Base-by-base conservation (phyloP, 345 rosid genomes). In the Laguncularia racemosa region DNA sequence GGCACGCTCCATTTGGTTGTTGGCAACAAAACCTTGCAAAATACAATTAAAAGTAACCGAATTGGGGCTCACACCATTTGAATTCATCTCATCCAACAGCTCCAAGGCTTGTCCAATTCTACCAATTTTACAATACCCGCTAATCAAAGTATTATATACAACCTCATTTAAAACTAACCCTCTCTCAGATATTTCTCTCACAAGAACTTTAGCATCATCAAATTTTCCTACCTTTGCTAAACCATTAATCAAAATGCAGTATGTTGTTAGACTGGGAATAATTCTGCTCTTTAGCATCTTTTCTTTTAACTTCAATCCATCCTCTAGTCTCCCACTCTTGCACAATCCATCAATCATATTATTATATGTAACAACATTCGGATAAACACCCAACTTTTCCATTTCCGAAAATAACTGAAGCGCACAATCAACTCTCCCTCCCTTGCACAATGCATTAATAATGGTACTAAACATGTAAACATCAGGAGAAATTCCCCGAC, bases 321-420 rank as follows among this genome's bases (percentile, higher is more conserved):
- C 90, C 56, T 77, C 66, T 44, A 79, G 33, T 69, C 81, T 81
- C 57, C 89, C 81, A 28, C 57, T 71, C 78, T 74, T 78, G 71
- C 86, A 88, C 38, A 89, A 52, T 33, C 95, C 97, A 64, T 82
- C 81, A 23, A 89, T 84, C n/a, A 89, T 63, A 71, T 66, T 72
- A 52, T 89, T 89, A 46, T 75, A 89, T 4, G 95, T 78, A 58
- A 81, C 86, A 48, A 76, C 85, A 55, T 84, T 86, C 0, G 95
- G 92, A 62, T 73, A 46, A 38, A 75, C 55, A 54, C 89, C 81
- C 60, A 61, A 46, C 54, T 76, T 67, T 55, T 77, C 81, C 95
- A 89, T 86, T 53, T 66, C 70, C 0, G 67, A 50, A 56, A 86
- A 84, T 64, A 89, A 64, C 12, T 17, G 54, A 47, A 81, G 12